phyloP scores from a whole-genome alignment of 208 protist genomes.

The Leptomonas seymouri region DNA sequence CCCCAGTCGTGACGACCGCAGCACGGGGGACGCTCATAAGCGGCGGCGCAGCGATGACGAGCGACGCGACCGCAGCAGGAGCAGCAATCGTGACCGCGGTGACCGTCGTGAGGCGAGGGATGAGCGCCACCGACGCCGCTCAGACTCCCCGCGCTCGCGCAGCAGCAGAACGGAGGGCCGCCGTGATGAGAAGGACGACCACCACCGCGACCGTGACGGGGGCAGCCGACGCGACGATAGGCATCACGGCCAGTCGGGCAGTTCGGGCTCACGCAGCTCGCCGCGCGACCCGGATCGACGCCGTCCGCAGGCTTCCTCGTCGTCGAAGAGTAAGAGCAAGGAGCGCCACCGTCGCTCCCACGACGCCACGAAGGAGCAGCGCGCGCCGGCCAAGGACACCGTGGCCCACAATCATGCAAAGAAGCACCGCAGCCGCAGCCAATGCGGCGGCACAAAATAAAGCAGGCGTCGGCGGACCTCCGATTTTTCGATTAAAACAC shows the following conservation, averaged over 20 bases:
- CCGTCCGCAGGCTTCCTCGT: neutral
- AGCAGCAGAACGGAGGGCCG: neutral
- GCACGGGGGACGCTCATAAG: neutral
- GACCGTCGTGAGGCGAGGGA: too few relatives aligned
- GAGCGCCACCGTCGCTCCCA: neutral
- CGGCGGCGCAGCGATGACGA: constrained; percentile 17
- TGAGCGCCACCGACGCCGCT: too few relatives aligned
- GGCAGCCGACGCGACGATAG: neutral
- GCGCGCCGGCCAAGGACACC: constrained; percentile 5
- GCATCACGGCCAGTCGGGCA: neutral
- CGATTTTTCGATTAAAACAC: too few relatives aligned
- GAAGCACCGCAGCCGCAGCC: constrained; percentile 1
- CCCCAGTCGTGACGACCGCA: neutral
- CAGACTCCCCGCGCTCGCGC: constrained; percentile 1
- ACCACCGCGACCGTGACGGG: neutral
- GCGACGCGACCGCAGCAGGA: neutral
- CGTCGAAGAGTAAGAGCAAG: neutral
- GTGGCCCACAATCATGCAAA: neutral
- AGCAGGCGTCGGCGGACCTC: too few relatives aligned
- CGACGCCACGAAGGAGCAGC: constrained; percentile 20
- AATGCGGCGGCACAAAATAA: neutral
- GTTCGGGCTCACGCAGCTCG: too few relatives aligned
- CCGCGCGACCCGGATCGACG: too few relatives aligned
- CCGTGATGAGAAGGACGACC: constrained; percentile 1
- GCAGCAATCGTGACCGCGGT: neutral